Base-by-base conservation (phyloP, 164 flowering plant genomes). In the Kalanchoe fedtschenkoi region DNA sequence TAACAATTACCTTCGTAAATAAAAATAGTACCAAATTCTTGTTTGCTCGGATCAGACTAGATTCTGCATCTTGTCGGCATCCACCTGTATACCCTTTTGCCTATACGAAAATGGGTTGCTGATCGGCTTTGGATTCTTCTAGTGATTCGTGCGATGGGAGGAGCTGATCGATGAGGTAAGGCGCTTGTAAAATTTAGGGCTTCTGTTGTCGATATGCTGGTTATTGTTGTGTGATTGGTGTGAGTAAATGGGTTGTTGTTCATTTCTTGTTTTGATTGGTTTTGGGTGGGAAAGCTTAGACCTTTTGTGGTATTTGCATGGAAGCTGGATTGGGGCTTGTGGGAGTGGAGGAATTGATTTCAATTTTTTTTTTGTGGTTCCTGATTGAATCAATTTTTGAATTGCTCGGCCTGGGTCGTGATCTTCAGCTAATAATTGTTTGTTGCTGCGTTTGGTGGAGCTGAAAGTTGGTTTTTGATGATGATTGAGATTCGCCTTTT, bases 1-100 rank as follows among this genome's bases (percentile, higher is more conserved):
- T n/a, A n/a, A n/a, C 15, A 8, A 2, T 24, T 46, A 24, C 32
- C 6, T 24, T 13, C 28, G 56, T 51, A 11, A 24, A 51, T 51
- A 51, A 51, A n/a, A 51, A 21, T 0, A 51, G 32, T 7, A 30
- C 30, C 17, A 15, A 47, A 7, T 47, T 47, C 55, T 47, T 8
- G 55, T 16, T 16, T 42, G 16, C 47, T 42, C 30, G 55, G n/a
- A n/a, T 22, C 11, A 8, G 30, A 47, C 14, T 47, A 47, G n/a
- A 51, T 51, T 51, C 56, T 51, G 56, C 28, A 24, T 51, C 56
- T 51, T 26, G 56, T 51, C 54, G 54, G 7, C 32, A 29, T 51
- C 32, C 28, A 51, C 26, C 26, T 29, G 56, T 51, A 32, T 51
- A 51, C 56, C 32, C 54, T 47, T 47, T 47, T 47, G 54, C 29